Evolutionary conservation across 306 rosid species (phyloP).

Genomic region (Cotoneaster glaucophyllus): DNA sequence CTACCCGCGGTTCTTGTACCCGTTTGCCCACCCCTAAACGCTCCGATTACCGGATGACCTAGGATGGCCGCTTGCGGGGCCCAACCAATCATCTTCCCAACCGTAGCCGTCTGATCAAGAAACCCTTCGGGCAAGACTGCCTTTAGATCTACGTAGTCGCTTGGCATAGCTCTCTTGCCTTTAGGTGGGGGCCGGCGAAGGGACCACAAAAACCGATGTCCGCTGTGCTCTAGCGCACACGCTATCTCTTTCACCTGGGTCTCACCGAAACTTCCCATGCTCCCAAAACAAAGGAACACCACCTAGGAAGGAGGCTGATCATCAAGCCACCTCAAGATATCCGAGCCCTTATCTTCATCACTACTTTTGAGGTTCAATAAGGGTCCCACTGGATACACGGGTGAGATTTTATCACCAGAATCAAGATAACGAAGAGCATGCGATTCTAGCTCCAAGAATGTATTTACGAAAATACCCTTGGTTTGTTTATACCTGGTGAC

Average conservation of each 20-base stretch:
- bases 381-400: constrained; percentile 11
- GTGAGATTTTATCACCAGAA: not conserved
- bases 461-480: constrained; percentile 28
- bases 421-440: not conserved
- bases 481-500: constrained; percentile 7
- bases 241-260: constrained; percentile 24
- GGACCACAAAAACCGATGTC: constrained; percentile 16
- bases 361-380: not conserved
- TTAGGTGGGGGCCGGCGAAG: not conserved
- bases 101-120: not conserved
- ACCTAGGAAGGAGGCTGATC: not conserved
- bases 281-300: constrained; percentile 26
- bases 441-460: constrained; percentile 10
- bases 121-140: constrained; percentile 14
- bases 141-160: not conserved
- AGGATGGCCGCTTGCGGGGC: constrained; percentile 15
- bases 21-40: too few relatives aligned
- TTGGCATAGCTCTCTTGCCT: not conserved
- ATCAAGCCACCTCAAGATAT: constrained; percentile 10
- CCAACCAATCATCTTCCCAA: constrained; percentile 15
- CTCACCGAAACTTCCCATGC: constrained; percentile 19
- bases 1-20: too few relatives aligned
- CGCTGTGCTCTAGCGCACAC: constrained; percentile 4
- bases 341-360: not conserved
- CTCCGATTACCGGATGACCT: constrained; percentile 13